phyloP scores from a whole-genome alignment of 2,329 filamentous ascomycete genomes.

The Capronia epimyces region DNA sequence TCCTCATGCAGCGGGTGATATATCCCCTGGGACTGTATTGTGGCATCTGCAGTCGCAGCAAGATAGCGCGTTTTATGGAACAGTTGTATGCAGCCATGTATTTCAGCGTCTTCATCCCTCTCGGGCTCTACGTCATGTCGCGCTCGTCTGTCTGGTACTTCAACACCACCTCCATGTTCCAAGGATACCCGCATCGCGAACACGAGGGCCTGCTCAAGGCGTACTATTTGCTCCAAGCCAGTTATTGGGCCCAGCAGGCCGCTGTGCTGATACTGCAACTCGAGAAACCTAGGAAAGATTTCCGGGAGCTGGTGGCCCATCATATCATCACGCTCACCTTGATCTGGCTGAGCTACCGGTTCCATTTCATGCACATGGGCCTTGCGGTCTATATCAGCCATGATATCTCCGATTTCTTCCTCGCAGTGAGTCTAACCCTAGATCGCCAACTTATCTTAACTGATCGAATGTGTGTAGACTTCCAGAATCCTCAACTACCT shows the following conservation, averaged over 20 bases:
- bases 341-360: conserved; percentile 76
- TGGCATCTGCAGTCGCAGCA: conserved; percentile 62
- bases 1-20: conserved; percentile 80
- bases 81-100: conserved; percentile 85
- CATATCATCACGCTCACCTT: conserved; percentile 75
- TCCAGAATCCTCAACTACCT: conserved; percentile 85
- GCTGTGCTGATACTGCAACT: conserved; percentile 74
- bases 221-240: conserved; percentile 83
- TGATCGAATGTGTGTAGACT: conserved; percentile 48
- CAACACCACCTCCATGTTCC: conserved; percentile 78
- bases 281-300: conserved; percentile 85
- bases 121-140: conserved; percentile 79
- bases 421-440: conserved; percentile 57
- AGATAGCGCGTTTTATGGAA: conserved; percentile 84
- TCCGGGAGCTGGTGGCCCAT: conserved; percentile 79
- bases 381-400: conserved; percentile 83
- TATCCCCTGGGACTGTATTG: conserved; percentile 64
- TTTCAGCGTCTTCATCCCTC: conserved; percentile 70
- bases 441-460: conserved; percentile 4
- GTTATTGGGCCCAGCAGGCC: conserved; percentile 85
- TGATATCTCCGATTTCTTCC: conserved; percentile 85
- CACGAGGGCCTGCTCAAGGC: conserved; percentile 76
- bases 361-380: conserved; percentile 89
- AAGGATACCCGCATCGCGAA: conserved; percentile 69
- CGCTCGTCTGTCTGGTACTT: conserved; percentile 70